A percentile compares a stretch with the other conserved stretches of the same genome.
Conservation (phyloP, 345 rosid species). For the Syzygium oleosum region DNA sequence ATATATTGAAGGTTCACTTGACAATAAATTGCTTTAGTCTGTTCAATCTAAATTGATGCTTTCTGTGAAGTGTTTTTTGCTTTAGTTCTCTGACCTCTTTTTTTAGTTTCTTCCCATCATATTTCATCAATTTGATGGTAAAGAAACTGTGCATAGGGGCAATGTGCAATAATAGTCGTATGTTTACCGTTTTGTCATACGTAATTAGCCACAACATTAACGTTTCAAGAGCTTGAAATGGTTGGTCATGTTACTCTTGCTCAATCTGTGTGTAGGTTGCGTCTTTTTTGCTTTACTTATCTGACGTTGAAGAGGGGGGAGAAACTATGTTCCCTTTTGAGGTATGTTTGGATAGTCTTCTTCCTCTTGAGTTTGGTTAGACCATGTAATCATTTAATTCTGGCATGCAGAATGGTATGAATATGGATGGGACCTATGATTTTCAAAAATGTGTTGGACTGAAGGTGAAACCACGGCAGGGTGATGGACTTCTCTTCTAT, state of each 20-base stretch:
- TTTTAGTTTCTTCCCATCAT: neutral
- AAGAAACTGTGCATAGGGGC: neutral
- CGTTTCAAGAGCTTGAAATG: neutral
- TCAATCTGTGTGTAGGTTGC: constrained; percentile 28
- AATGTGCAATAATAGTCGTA: neutral
- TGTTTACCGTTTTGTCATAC: neutral
- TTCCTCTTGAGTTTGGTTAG: neutral
- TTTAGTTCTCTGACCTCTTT: neutral
- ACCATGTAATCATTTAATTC: neutral
- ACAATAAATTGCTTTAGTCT: neutral
- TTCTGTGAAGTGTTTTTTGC: neutral
- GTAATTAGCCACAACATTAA: neutral
- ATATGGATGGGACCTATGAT: constrained; percentile 33
- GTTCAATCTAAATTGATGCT: neutral
- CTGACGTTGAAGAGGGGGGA: constrained; percentile 62
- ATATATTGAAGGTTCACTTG: neutral
- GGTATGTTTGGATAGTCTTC: constrained; percentile 22
- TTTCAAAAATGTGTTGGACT: constrained; percentile 41
- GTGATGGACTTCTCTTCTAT: constrained; percentile 64
- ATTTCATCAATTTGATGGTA: neutral
- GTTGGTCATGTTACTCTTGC: neutral
- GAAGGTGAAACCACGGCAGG: constrained; percentile 48
- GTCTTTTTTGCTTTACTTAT: constrained; percentile 56
- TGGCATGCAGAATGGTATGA: constrained; percentile 35
- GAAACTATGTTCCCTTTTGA: constrained; percentile 67